Conservation (phyloP, 148 eudicot species). For the Selenicereus undatus region DNA sequence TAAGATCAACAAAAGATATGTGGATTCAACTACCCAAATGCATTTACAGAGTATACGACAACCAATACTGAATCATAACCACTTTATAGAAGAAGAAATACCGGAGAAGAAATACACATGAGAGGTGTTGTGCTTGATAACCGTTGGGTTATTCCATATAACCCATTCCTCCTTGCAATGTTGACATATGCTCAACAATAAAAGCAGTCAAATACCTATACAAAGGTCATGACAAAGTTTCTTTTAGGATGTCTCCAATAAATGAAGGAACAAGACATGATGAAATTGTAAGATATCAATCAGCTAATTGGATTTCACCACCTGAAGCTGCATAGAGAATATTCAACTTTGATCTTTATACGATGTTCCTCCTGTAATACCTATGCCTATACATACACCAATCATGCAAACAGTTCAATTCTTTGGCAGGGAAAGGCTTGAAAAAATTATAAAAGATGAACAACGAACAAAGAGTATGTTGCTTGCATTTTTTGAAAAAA, state of each 20-base stretch:
- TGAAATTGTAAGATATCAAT: neutral
- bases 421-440: neutral
- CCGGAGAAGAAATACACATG: neutral
- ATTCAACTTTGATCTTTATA: neutral
- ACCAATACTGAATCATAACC: neutral
- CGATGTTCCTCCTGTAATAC: neutral
- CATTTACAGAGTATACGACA: neutral
- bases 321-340: neutral
- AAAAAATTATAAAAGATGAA: neutral
- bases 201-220: neutral
- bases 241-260: neutral
- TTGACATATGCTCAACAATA: neutral
- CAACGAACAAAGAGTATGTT: neutral
- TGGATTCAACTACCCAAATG: neutral
- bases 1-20: neutral
- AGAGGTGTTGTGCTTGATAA: constrained; percentile 2
- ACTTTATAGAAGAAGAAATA: neutral
- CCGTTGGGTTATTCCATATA: constrained; percentile 10
- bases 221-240: constrained; percentile 4
- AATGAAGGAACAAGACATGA: neutral
- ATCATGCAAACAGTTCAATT: neutral
- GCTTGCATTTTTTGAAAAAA: neutral
- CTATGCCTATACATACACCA: neutral
- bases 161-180: neutral
- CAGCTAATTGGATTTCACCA: neutral